Percentiles rank a stretch among this genome's conserved stretches.
Conservation (phyloP, 2,329 filamentous ascomycete species). For the Fusarium tuaranense region DNA sequence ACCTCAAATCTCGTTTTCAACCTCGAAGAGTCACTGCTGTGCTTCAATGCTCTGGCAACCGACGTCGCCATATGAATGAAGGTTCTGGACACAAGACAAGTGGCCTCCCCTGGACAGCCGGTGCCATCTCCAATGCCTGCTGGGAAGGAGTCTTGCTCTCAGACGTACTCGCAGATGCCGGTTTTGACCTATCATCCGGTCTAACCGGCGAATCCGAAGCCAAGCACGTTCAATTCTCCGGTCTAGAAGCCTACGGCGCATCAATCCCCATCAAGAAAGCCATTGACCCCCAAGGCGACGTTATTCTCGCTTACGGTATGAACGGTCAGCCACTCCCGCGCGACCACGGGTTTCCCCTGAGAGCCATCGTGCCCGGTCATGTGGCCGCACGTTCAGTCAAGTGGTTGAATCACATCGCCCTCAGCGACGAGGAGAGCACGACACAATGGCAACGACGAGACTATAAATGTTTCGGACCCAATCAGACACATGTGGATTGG, state of each 20-base stretch:
- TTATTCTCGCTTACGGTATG: conserved; percentile 76
- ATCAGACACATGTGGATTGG: conserved; percentile 71
- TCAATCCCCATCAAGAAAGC: conserved; percentile 71
- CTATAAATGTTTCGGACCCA: conserved; percentile 77
- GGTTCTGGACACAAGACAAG: conserved; percentile 59
- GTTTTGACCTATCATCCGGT: conserved; percentile 57
- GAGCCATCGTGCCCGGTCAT: conserved; percentile 72
- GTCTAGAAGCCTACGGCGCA: conserved; percentile 70
- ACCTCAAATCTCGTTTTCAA: conserved; percentile 65
- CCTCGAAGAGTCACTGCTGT: conserved; percentile 64
- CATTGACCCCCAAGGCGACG: conserved; percentile 71
- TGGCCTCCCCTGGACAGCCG: conserved; percentile 69
- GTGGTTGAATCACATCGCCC: conserved; percentile 73
- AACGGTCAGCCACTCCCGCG: conserved; percentile 71
- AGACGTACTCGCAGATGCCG: conserved; percentile 68
- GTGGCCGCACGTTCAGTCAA: conserved; percentile 77
- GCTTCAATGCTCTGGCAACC: conserved; percentile 71
- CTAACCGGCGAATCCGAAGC: conserved; percentile 51
- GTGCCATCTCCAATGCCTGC: conserved; percentile 70
- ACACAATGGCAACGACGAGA: conserved; percentile 75
- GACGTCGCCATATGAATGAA: conserved; percentile 69
- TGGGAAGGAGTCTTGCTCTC: conserved; percentile 69
- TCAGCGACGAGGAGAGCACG: conserved; percentile 74
- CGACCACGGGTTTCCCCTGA: conserved; percentile 75
- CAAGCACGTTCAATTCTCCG: conserved; percentile 68